Evolutionary conservation across 306 rosid genomes (phyloP).

Genomic region (Ormosia semicastrata): DNA sequence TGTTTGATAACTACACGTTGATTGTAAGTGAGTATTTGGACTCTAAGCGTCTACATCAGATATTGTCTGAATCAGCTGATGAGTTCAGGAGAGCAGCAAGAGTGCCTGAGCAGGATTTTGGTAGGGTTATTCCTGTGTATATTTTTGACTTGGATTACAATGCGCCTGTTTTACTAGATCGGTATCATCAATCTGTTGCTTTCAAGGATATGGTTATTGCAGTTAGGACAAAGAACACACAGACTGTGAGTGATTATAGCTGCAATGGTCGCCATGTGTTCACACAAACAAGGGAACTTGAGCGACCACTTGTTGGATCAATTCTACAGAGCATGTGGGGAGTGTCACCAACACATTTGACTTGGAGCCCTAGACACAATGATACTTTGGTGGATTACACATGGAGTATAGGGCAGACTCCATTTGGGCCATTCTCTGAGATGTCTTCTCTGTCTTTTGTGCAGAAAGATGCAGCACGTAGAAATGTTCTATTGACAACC

Average conservation of each 20-base stretch:
- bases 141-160: slow-evolving; percentile 79
- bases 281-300: slow-evolving; percentile 70
- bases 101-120: slow-evolving; percentile 69
- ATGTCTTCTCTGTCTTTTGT: slow-evolving; percentile 66
- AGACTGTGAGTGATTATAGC: slow-evolving; percentile 93
- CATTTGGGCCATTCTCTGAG: slow-evolving; percentile 92
- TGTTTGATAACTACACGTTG: slow-evolving; percentile 88
- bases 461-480: slow-evolving; percentile 93
- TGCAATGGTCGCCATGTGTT: slow-evolving; percentile 88
- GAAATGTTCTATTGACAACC: slow-evolving; percentile 77
- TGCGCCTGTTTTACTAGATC: slow-evolving; percentile 61
- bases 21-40: slow-evolving; percentile 96
- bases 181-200: slow-evolving; percentile 88
- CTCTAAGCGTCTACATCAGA: slow-evolving; percentile 80
- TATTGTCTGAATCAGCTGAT: slow-evolving; percentile 64
- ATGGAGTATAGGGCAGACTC: slow-evolving; percentile 97
- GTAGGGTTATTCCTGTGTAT: slow-evolving; percentile 80
- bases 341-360: slow-evolving; percentile 82
- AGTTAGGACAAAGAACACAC: slow-evolving; percentile 78
- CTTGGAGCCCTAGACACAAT: slow-evolving; percentile 89
- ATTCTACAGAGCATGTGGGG: slow-evolving; percentile 99
- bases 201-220: slow-evolving; percentile 96
- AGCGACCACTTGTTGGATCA: slow-evolving; percentile 87
- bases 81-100: slow-evolving; percentile 65
- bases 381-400: slow-evolving; percentile 87